Evolutionary conservation across 176 grass and related monocot genomes (phyloP).

Genomic region (Zizania latifolia): DNA sequence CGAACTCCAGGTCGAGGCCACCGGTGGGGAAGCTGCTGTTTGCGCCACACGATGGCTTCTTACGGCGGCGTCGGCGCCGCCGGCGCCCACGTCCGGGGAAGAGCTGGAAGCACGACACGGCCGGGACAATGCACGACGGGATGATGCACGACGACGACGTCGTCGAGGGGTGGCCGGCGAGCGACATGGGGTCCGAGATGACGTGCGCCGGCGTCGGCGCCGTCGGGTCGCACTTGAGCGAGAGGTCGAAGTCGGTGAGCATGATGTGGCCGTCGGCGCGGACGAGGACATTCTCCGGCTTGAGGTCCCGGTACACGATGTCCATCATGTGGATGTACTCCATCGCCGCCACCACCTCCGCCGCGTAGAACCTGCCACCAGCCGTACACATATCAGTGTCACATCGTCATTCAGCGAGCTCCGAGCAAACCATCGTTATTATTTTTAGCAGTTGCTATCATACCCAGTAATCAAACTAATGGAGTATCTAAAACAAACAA

Average conservation of each 20-base stretch:
- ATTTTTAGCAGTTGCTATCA: not conserved
- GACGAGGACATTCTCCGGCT: constrained; percentile 96
- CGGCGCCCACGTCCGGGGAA: constrained; percentile 28
- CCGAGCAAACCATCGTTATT: not conserved
- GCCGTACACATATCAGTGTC: not conserved
- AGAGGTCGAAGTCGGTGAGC: constrained; percentile 99
- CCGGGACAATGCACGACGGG: constrained; percentile 72
- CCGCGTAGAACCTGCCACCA: constrained; percentile 92
- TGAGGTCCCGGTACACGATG: constrained; percentile 94
- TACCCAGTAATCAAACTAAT: not conserved
- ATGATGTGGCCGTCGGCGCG: constrained; percentile 95
- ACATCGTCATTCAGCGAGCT: not conserved
- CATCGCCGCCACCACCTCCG: constrained; percentile 82
- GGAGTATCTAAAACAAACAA: not conserved
- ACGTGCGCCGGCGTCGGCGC: constrained; percentile 72
- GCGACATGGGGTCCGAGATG: constrained; percentile 55
- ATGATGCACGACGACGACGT: constrained; percentile 65
- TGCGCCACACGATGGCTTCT: not conserved
- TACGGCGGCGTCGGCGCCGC: constrained; percentile 1
- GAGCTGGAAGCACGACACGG: constrained; percentile 70
- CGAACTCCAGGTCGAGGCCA: constrained; percentile 55
- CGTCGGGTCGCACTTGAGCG: constrained; percentile 79
- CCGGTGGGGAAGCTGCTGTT: not conserved
- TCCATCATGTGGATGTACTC: constrained; percentile 99
- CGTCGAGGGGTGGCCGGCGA: not conserved